Conservation (phyloP, 139 green algal species). For the Trebouxia sp. region DNA sequence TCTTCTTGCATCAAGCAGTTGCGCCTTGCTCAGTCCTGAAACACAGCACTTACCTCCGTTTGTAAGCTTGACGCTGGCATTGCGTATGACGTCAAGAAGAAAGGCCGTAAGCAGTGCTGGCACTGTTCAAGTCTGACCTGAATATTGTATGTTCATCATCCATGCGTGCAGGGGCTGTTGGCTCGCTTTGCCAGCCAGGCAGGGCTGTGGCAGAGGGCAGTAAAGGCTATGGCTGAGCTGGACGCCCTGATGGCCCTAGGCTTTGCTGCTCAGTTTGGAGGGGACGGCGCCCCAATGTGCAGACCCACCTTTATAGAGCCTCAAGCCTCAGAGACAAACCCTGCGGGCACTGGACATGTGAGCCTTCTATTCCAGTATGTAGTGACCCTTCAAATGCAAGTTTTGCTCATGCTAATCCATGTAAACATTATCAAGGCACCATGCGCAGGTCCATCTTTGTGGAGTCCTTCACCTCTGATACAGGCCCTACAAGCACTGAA, state of each 20-base stretch:
- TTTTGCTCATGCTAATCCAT: no score
- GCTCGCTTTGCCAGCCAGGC: slow-evolving; percentile 58
- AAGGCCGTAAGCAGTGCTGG: no score
- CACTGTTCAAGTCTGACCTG: no score
- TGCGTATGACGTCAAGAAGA: no score
- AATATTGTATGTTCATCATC: no score
- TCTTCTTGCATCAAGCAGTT: no score
- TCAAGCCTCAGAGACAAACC: neutral
- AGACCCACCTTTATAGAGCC: slow-evolving; percentile 55
- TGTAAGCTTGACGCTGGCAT: no score
- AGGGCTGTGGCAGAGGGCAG: slow-evolving; percentile 70
- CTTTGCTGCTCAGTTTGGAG: slow-evolving; percentile 45
- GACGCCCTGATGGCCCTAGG: slow-evolving; percentile 91
- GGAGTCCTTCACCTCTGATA: neutral
- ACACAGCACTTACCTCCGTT: no score
- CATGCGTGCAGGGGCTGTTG: slow-evolving; percentile 61
- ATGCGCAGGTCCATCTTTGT: no score
- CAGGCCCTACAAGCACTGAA: neutral
- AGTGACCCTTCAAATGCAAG: no score
- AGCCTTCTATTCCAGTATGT: neutral
- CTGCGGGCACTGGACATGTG: neutral
- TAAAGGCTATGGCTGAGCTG: slow-evolving; percentile 75
- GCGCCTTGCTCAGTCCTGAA: no score
- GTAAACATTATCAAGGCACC: no score
- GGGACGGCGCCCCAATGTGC: slow-evolving; percentile 55